Conservation (phyloP, 2,329 filamentous ascomycete genomes). For the Dendryphion nanum region DNA sequence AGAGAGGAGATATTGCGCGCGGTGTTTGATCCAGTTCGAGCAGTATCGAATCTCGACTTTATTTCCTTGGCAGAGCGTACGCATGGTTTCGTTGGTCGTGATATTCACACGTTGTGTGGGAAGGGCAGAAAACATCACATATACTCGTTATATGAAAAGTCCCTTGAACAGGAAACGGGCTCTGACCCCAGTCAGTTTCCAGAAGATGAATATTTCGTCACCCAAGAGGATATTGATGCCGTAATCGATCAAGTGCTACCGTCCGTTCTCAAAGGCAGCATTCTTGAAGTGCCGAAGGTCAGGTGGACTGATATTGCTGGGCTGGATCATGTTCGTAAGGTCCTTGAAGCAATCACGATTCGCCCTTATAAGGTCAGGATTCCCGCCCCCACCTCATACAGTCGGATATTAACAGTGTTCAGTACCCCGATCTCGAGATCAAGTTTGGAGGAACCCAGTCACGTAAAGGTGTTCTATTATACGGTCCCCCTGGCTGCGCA, state of each 20-base stretch:
- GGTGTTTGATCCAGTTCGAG: conserved; percentile 46
- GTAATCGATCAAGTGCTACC: conserved; percentile 72
- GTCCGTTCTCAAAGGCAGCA: conserved; percentile 84
- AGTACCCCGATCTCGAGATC: conserved; percentile 35
- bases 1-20: conserved; percentile 70
- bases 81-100: conserved; percentile 81
- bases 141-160: conserved; percentile 15
- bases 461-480: conserved; percentile 81
- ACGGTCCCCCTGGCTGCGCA: conserved; percentile 90
- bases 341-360: conserved; percentile 57
- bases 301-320: conserved; percentile 88
- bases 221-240: conserved; percentile 56
- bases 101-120: conserved; percentile 66
- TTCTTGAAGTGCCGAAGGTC: conserved; percentile 82
- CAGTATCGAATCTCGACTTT: conserved; percentile 48
- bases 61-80: conserved; percentile 68
- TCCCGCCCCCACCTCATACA: neutral
- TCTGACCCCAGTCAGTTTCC: conserved; percentile 9
- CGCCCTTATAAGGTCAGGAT: conserved; percentile 55
- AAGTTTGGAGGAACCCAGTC: conserved; percentile 42
- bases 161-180: conserved; percentile 1
- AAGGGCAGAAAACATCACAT: conserved; percentile 47
- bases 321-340: conserved; percentile 69
- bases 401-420: conserved; percentile 11
- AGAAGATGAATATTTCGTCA: conserved; percentile 20